phyloP scores from a whole-genome alignment of 495 filamentous ascomycete genomes.

The Aspergillus leporis region DNA sequence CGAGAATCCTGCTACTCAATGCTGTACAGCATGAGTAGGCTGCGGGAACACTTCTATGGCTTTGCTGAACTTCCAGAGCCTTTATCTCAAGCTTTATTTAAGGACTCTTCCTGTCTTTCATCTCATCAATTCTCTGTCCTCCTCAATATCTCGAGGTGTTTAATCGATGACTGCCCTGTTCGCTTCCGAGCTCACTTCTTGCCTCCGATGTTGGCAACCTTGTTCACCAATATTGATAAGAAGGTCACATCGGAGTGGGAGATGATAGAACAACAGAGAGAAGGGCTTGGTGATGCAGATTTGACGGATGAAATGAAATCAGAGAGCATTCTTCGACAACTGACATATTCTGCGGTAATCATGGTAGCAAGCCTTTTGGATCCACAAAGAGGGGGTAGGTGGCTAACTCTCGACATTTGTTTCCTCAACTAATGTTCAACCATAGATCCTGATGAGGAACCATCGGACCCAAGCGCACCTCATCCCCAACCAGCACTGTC shows the following conservation, averaged over 20 bases:
- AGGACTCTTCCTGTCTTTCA: constrained; percentile 80
- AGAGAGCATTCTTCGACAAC: constrained; percentile 91
- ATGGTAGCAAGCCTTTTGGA: constrained; percentile 88
- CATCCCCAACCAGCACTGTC: constrained; percentile 35
- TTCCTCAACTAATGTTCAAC: constrained; percentile 15
- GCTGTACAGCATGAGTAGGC: constrained; percentile 85
- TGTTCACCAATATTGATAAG: constrained; percentile 81
- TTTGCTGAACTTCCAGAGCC: constrained; percentile 81
- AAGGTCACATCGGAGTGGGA: constrained; percentile 89
- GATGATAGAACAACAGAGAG: constrained; percentile 60
- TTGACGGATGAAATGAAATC: constrained; percentile 96
- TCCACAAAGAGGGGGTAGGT: constrained; percentile 57
- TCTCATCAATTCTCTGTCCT: constrained; percentile 91
- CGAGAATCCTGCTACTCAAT: constrained; percentile 92
- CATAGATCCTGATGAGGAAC: constrained; percentile 43
- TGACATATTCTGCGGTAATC: constrained; percentile 87
- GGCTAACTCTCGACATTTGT: background rate
- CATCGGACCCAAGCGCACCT: constrained; percentile 42
- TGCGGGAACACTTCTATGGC: constrained; percentile 87
- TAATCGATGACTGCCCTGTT: constrained; percentile 89
- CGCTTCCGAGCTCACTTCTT: constrained; percentile 76
- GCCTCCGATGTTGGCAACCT: constrained; percentile 76
- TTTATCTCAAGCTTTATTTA: constrained; percentile 79
- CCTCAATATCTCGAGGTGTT: constrained; percentile 77
- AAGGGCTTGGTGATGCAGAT: constrained; percentile 63